These are phyloP conservation scores for Eucalyptus pauciflora DNA, from an alignment of 345 rosid species.

Conservation along the genomic window DNA sequence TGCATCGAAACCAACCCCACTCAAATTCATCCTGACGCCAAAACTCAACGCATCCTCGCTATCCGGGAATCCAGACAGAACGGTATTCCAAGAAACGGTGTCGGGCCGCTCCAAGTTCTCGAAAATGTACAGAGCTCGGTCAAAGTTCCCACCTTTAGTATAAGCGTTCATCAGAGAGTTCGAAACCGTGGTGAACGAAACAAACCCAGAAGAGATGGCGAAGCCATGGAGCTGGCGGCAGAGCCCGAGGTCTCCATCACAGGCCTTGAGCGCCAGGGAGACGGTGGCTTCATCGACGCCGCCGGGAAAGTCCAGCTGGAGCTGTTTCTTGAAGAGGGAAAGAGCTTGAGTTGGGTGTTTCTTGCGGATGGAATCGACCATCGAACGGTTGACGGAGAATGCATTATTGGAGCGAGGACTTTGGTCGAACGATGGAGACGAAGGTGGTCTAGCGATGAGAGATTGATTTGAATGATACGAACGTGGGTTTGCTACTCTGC, in stretches of 20 bases:
- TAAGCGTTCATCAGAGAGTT: slow-evolving; percentile 72
- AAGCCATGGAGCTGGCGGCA: slow-evolving; percentile 73
- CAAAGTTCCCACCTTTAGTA: slow-evolving; percentile 43
- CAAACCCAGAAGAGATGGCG: slow-evolving; percentile 45
- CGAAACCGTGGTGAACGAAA: slow-evolving; percentile 38
- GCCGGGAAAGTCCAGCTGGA: slow-evolving; percentile 10
- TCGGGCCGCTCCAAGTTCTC: slow-evolving; percentile 51
- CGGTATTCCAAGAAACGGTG: slow-evolving; percentile 84
- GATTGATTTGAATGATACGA: neutral
- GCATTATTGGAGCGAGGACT: slow-evolving; percentile 3
- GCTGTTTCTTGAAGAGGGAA: slow-evolving; percentile 20
- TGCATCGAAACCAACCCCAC: slow-evolving; percentile 46
- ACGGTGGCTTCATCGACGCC: slow-evolving; percentile 41
- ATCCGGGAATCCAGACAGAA: slow-evolving; percentile 63
- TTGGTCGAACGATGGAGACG: slow-evolving; percentile 18
- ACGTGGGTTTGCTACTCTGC: neutral
- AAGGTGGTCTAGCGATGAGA: neutral
- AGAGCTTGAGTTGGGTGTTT: slow-evolving; percentile 24
- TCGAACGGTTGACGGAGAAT: slow-evolving; percentile 15
- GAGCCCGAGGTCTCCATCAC: slow-evolving; percentile 27
- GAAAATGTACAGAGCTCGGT: slow-evolving; percentile 43
- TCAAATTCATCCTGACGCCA: slow-evolving; percentile 38
- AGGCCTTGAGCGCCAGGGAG: slow-evolving; percentile 59
- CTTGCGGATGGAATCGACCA: slow-evolving; percentile 20
- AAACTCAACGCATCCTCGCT: slow-evolving; percentile 36